Evolutionary conservation across 208 protist species (phyloP).

Genomic region (Leishmania turanica): DNA sequence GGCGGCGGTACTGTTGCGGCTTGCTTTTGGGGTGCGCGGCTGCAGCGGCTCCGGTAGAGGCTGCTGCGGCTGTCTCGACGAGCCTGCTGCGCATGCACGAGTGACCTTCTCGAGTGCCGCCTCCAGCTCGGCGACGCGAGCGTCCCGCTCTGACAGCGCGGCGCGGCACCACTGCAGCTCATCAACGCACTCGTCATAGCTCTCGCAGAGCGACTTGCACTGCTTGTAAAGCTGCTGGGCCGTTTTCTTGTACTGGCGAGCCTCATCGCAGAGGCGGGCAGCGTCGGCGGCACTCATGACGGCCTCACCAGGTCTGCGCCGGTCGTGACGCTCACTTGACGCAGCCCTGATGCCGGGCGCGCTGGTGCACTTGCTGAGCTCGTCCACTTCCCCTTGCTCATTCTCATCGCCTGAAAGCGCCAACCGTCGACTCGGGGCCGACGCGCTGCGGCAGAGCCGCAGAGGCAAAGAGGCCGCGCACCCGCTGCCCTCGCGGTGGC

Average conservation of each 20-base stretch:
- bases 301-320: slow-evolving; percentile 17
- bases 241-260: slow-evolving; percentile 44
- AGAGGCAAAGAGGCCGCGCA: not conserved
- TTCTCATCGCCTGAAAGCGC: not conserved
- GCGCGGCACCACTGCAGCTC: slow-evolving; percentile 36
- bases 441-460: slow-evolving; percentile 24
- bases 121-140: slow-evolving; percentile 31
- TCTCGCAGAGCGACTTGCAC: slow-evolving; percentile 54
- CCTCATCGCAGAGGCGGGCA: slow-evolving; percentile 19
- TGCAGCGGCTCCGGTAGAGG: not conserved
- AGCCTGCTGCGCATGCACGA: not conserved
- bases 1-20: slow-evolving; percentile 1
- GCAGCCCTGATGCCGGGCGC: not conserved
- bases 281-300: not conserved
- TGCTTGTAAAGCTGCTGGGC: slow-evolving; percentile 57
- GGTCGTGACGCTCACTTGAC: not conserved
- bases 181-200: slow-evolving; percentile 66
- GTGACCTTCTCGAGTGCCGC: slow-evolving; percentile 5
- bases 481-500: not conserved
- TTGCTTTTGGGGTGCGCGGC: not conserved
- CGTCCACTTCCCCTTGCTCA: not conserved
- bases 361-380: not conserved
- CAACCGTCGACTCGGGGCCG: slow-evolving; percentile 16
- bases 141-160: slow-evolving; percentile 25
- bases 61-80: not conserved